Evolutionary conservation across 2,329 filamentous ascomycete genomes (phyloP), one percentile per base, ranked within the genome.

Genomic region (Cercospora nicotianae): DNA sequence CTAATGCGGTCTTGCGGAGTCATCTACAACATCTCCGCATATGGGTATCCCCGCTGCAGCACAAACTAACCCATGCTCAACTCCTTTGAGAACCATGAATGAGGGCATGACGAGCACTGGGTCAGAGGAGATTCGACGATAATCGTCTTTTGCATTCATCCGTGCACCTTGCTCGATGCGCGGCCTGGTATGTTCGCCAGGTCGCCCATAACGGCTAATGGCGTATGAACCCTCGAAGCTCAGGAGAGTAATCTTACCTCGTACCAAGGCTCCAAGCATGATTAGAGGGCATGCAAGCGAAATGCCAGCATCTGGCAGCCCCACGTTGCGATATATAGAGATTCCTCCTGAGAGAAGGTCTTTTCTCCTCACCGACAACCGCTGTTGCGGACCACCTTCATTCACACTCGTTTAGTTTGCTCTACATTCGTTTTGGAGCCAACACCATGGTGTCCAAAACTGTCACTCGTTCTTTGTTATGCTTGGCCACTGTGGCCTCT

Each of bases 381-480:
- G 30, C 67, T 48, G 23, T 42, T 60, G 67, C 67, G 67, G 58
- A 63, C 48, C 30, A 64, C 63, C 45, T 60, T 65, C 62, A 58
- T 53, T 65, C 53, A 63, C 64, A 58, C 31, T 68, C 67, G 63
- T 68, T 68, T 63, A 66, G 39, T 66, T 60, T 48, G 67, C 67
- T 61, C 48, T 39, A 60, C 53, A 51, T 66, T 63, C 51, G 12
- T 63, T 60, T 62, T 58, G 48, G 57, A 58, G 64, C 60, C 63
- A 36, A 30, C 36, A 64, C 31, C 67, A 68, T 68, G 67, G 61
- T 63, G 51, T 53, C 64, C 67, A 65, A 62, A 33, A 65, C 67
- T 48, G 63, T 68, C 67, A 63, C 67, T 68, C 67, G 63, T 68
- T 68, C 67, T 63, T 62, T 68, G 60, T 63, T 68, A 62, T 68